Conservation (phyloP, 345 rosid genomes). For the Isatis tinctoria region DNA sequence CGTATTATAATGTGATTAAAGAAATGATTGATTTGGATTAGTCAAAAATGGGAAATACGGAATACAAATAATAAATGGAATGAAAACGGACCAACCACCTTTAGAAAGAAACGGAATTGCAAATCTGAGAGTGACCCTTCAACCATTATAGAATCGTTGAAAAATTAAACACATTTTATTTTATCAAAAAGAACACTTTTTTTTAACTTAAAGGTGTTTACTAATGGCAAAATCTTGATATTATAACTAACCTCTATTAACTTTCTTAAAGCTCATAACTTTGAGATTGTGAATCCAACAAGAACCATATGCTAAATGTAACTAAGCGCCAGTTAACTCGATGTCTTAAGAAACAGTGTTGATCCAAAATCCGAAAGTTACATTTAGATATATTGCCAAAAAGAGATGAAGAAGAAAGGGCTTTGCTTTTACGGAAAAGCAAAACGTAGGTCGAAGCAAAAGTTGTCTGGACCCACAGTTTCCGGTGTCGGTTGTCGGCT, state of each 20-base stretch:
- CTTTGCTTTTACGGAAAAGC: slow-evolving; percentile 54
- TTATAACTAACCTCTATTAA: not conserved
- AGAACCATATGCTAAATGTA: not conserved
- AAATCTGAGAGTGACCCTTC: slow-evolving; percentile 52
- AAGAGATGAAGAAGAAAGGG: slow-evolving; percentile 9
- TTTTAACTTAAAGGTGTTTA: slow-evolving; percentile 5
- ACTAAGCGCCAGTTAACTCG: not conserved
- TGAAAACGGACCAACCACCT: slow-evolving; percentile 49
- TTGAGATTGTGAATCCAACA: not conserved
- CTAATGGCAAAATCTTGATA: slow-evolving; percentile 15
- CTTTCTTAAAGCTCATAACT: not conserved
- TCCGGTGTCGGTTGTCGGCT: slow-evolving; percentile 39
- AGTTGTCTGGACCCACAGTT: slow-evolving; percentile 27
- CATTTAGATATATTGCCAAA: slow-evolving; percentile 26
- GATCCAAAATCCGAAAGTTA: not conserved
- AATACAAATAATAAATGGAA: slow-evolving; percentile 17
- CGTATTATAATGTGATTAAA: slow-evolving; percentile 18
- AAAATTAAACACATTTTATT: not conserved
- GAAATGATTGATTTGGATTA: slow-evolving; percentile 15
- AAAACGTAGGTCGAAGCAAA: slow-evolving; percentile 22
- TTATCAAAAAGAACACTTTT: not conserved
- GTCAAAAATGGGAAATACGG: slow-evolving; percentile 17
- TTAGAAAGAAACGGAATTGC: slow-evolving; percentile 57
- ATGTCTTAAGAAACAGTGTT: not conserved
- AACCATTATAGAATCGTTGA: slow-evolving; percentile 40